Percentiles rank a stretch among this genome's conserved stretches.
These are phyloP conservation scores for Helotiales sp. DNA, from an alignment of 2,329 filamentous ascomycete species.

Conservation along the genomic window DNA sequence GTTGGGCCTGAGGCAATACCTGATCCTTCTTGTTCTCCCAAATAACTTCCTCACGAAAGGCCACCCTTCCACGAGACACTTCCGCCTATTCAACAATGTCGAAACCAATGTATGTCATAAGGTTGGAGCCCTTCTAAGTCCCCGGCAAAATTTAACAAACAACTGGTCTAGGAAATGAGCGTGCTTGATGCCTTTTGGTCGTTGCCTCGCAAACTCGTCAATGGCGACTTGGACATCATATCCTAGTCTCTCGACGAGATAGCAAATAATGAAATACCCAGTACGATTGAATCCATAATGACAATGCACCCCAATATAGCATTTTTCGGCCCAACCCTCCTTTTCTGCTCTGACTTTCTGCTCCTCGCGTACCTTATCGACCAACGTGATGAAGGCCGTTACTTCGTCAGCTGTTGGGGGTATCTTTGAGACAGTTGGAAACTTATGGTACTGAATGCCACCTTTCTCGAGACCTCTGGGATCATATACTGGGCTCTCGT, in stretches of 20 bases:
- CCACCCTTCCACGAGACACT: neutral
- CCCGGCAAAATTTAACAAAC: constrained; percentile 69
- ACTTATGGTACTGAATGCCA: constrained; percentile 77
- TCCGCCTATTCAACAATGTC: neutral
- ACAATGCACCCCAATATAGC: constrained; percentile 80
- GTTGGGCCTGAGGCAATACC: neutral
- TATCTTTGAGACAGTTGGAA: constrained; percentile 88
- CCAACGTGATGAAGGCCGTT: constrained; percentile 52
- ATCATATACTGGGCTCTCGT: constrained; percentile 88
- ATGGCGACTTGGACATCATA: constrained; percentile 76
- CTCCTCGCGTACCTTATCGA: constrained; percentile 59
- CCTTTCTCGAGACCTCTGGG: constrained; percentile 66
- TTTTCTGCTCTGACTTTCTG: constrained; percentile 48
- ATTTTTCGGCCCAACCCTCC: constrained; percentile 40
- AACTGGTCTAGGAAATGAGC: constrained; percentile 84
- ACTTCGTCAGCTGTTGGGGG: constrained; percentile 63
- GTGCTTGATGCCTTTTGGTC: constrained; percentile 85
- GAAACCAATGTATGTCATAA: constrained; percentile 18
- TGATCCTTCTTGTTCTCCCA: neutral
- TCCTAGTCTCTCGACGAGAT: constrained; percentile 79
- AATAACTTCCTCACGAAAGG: neutral
- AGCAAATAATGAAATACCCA: constrained; percentile 86
- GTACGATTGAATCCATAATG: constrained; percentile 85
- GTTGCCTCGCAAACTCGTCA: constrained; percentile 68
- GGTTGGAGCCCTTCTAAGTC: constrained; percentile 33